Evolutionary conservation across 192 early-diverging fungal species (phyloP).

Genomic region (Backusella tuberculispora): DNA sequence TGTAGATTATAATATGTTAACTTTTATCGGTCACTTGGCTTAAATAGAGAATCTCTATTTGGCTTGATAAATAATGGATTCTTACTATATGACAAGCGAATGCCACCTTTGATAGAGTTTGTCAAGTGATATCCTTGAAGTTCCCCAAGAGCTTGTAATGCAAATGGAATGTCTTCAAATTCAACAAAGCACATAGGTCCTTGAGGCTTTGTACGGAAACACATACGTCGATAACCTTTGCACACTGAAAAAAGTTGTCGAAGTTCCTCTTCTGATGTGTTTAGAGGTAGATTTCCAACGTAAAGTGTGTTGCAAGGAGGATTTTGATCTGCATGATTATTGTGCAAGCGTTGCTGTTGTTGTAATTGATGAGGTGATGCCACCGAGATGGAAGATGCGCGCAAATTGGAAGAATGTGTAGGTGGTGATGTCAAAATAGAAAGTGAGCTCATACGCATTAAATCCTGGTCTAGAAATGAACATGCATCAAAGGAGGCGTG

Average conservation of each 20-base stretch:
- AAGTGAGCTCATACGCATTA: slow-evolving; percentile 16
- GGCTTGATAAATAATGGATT: slow-evolving; percentile 72
- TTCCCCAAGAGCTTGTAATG: slow-evolving; percentile 87
- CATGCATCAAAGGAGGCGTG: neutral
- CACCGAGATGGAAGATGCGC: neutral
- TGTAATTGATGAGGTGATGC: neutral
- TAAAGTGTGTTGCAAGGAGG: slow-evolving; percentile 99
- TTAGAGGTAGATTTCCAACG: slow-evolving; percentile 92
- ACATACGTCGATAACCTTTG: slow-evolving; percentile 89
- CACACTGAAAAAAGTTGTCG: slow-evolving; percentile 75
- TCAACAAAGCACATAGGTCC: slow-evolving; percentile 99
- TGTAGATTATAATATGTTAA: neutral
- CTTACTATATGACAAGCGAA: slow-evolving; percentile 94
- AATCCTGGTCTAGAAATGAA: neutral
- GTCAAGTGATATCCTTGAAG: slow-evolving; percentile 83
- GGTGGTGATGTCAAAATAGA: slow-evolving; percentile 7
- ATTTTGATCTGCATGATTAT: slow-evolving; percentile 87
- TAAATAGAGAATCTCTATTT: slow-evolving; percentile 1
- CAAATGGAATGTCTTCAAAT: slow-evolving; percentile 94
- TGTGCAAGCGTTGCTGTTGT: slow-evolving; percentile 57
- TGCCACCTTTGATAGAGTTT: slow-evolving; percentile 93
- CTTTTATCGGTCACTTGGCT: neutral
- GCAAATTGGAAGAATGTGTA: neutral
- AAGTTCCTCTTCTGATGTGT: slow-evolving; percentile 90
- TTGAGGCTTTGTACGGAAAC: slow-evolving; percentile 84